phyloP scores from a whole-genome alignment of 2,329 filamentous ascomycete species.

The Fusarium acutatum region DNA sequence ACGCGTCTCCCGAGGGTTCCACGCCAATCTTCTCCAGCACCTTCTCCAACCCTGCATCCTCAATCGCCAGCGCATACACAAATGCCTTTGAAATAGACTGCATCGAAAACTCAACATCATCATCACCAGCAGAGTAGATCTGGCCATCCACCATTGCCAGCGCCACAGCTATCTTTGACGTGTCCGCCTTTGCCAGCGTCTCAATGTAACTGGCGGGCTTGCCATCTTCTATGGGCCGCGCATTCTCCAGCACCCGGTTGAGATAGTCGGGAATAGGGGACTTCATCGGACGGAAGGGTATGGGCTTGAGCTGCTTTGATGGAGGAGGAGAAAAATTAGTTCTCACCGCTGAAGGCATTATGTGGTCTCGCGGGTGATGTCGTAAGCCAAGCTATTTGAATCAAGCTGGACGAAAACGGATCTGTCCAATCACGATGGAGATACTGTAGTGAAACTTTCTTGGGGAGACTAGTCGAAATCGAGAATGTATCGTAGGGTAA shows the following conservation, averaged over 20 bases:
- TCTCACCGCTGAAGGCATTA: background rate
- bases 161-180: slow-evolving; percentile 50
- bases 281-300: slow-evolving; percentile 38
- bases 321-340: background rate
- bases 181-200: slow-evolving; percentile 49
- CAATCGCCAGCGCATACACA: slow-evolving; percentile 52
- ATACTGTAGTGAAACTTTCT: background rate
- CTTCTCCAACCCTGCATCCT: slow-evolving; percentile 46
- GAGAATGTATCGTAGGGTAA: background rate
- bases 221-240: slow-evolving; percentile 43
- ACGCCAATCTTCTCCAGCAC: slow-evolving; percentile 52
- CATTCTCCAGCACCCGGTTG: slow-evolving; percentile 44
- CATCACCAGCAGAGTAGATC: slow-evolving; percentile 51
- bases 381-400: slow-evolving; percentile 16
- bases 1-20: slow-evolving; percentile 51
- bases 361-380: slow-evolving; percentile 7
- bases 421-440: background rate
- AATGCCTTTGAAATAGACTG: slow-evolving; percentile 54
- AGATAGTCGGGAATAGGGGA: slow-evolving; percentile 49
- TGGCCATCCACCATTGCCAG: slow-evolving; percentile 52
- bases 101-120: slow-evolving; percentile 51
- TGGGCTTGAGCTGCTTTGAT: background rate
- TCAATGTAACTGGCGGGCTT: slow-evolving; percentile 50
- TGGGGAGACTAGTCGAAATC: background rate
- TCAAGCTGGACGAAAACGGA: background rate